Evolutionary conservation across 768 basidiomycete species (phyloP), one percentile per base, ranked within the genome.

Genomic region (Heimioporus sp.): DNA sequence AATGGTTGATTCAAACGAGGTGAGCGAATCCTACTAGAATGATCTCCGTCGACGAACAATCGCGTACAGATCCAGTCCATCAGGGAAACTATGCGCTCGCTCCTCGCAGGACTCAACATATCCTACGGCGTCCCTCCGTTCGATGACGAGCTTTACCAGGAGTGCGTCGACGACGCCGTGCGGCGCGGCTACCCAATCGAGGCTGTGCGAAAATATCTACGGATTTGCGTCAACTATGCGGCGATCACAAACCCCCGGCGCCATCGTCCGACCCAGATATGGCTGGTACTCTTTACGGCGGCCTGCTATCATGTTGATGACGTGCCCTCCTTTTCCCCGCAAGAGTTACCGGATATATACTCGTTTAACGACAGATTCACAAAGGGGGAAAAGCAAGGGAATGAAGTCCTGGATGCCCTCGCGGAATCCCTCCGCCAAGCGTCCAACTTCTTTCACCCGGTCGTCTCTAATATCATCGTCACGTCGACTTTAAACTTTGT

Each of bases 81-180:
- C 5, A 13, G 32, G 5, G 28, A 40, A 20, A 49, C 36, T 31
- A 43, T 53, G 13, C 21, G 35, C 37, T 44, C 31, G 12, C 32
- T 53, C 11, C 43, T 53, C 31, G 43, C 37, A 21, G 35, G 34
- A 4, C 39, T 31, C 7, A 38, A 48, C 20, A 21, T 49, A 21
- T 24, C 21, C 7, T 44, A 35, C 12, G 15, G 41, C 24, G 13
- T 19, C 17, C 20, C 32, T 2, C 31, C 38, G 3, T 49, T 53
- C 16, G 48, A 53, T 30, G 10, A 46, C 24, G 30, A 31, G 2
- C 47, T 54, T 12, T 55, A 52, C 28, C 31, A 54, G 5, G 45
- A 57, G 5, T 68, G 61, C 46, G 48, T 44, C 21, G 42, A 52
- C 30, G 62, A 60, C 17, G 64, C 63, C 1, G 19, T 36, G 5